A percentile compares a stretch with the other conserved stretches of the same genome.
Evolutionary conservation across 371 early-diverging fungal genomes (phyloP).

Genomic region (Mucor racemosus): DNA sequence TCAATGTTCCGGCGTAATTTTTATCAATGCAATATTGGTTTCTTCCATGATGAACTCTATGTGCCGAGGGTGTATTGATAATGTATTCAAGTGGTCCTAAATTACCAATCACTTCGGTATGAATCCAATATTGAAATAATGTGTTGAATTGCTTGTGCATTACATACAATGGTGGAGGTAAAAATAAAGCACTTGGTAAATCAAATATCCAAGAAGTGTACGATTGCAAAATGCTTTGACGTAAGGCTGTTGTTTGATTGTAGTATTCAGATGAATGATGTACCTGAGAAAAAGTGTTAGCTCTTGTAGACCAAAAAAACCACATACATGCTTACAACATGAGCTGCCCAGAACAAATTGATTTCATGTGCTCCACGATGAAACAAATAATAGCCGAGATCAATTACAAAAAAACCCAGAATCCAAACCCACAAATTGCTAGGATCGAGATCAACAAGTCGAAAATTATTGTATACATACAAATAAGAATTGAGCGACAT

Average conservation of each 20-base stretch:
- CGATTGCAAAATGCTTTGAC: slow-evolving; percentile 54
- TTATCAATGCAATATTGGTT: slow-evolving; percentile 68
- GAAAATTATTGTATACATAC: slow-evolving; percentile 52
- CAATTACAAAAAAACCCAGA: slow-evolving; percentile 52
- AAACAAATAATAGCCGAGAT: slow-evolving; percentile 60
- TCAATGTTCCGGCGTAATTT: slow-evolving; percentile 62
- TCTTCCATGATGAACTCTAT: slow-evolving; percentile 63
- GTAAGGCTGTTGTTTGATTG: slow-evolving; percentile 59
- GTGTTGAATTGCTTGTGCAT: slow-evolving; percentile 57
- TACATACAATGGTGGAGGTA: slow-evolving; percentile 53
- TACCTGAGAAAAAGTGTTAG: slow-evolving; percentile 6
- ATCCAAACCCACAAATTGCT: slow-evolving; percentile 51
- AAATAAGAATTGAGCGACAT: slow-evolving; percentile 50
- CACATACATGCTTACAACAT: slow-evolving; percentile 22
- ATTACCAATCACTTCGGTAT: slow-evolving; percentile 27
- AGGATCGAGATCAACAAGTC: slow-evolving; percentile 47
- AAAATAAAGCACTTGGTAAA: slow-evolving; percentile 42
- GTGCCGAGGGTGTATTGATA: slow-evolving; percentile 63
- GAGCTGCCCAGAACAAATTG: slow-evolving; percentile 60
- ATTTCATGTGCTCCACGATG: slow-evolving; percentile 64
- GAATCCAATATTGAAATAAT: slow-evolving; percentile 60
- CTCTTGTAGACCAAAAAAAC: neutral
- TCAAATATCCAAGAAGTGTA: slow-evolving; percentile 47
- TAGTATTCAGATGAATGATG: slow-evolving; percentile 55
- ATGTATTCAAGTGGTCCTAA: slow-evolving; percentile 61